Conservation (phyloP, 1,139 yeast species). For the Kodamaea fungicola region DNA sequence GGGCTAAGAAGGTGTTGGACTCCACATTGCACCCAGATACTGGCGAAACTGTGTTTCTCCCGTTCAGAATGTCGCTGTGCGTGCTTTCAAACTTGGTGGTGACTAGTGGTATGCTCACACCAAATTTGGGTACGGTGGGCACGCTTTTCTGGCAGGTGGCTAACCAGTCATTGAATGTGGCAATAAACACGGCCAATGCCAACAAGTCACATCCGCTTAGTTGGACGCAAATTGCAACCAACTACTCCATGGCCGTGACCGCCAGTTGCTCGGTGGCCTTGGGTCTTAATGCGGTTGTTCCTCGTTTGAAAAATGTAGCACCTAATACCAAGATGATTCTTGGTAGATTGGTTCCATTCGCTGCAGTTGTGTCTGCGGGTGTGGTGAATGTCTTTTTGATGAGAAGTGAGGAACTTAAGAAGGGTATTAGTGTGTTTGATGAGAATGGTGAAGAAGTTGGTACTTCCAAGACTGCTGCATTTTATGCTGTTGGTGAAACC, state of each 20-base stretch:
- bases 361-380: slow-evolving; percentile 97
- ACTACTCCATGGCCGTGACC: slow-evolving; percentile 83
- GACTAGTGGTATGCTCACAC: slow-evolving; percentile 96
- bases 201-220: slow-evolving; percentile 91
- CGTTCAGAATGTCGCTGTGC: slow-evolving; percentile 95
- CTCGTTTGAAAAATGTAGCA: slow-evolving; percentile 64
- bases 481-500: slow-evolving; percentile 93
- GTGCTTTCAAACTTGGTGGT: slow-evolving; percentile 91
- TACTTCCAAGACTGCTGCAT: slow-evolving; percentile 79
- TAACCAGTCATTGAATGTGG: slow-evolving; percentile 93
- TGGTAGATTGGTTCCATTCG: slow-evolving; percentile 90
- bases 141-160: slow-evolving; percentile 97
- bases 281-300: slow-evolving; percentile 86
- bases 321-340: slow-evolving; percentile 68
- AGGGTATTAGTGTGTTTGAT: slow-evolving; percentile 75
- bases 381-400: slow-evolving; percentile 88
- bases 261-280: slow-evolving; percentile 95
- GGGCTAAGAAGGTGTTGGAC: slow-evolving; percentile 80
- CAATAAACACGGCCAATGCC: slow-evolving; percentile 93
- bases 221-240: slow-evolving; percentile 68
- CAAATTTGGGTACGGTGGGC: slow-evolving; percentile 84
- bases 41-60: slow-evolving; percentile 85
- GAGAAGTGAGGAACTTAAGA: slow-evolving; percentile 91
- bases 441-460: slow-evolving; percentile 70
- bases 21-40: slow-evolving; percentile 94